A percentile compares a stretch with the other conserved stretches of the same genome.
phyloP scores from a whole-genome alignment of 148 eudicot genomes.

The Salicornia ramosissima region DNA sequence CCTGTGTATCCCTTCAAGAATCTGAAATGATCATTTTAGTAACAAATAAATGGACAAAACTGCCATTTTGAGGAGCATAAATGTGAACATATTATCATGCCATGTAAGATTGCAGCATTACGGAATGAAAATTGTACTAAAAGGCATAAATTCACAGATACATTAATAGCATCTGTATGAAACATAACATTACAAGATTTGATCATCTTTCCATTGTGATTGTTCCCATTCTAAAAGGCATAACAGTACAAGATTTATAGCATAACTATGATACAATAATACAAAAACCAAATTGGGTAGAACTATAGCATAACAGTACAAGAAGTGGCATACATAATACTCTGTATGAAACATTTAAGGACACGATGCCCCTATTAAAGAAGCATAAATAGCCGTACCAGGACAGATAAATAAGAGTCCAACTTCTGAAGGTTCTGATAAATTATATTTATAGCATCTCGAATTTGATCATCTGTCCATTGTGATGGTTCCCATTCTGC shows the following conservation, averaged over 20 bases:
- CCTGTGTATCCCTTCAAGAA: no score
- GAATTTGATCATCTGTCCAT: conserved; percentile 73
- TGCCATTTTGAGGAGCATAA: background rate
- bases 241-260: no score
- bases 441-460: conserved; percentile 60
- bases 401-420: conserved; percentile 55
- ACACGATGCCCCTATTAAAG: background rate
- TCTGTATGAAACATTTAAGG: no score
- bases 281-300: no score
- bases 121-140: background rate
- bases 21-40: background rate
- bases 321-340: no score
- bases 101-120: background rate
- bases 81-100: background rate
- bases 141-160: background rate
- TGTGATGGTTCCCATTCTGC: conserved; percentile 56
- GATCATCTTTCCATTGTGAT: no score
- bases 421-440: conserved; percentile 68
- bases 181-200: no score
- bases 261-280: no score
- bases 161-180: no score
- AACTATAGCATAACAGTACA: no score
- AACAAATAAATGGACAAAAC: background rate
- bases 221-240: no score
- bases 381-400: conserved; percentile 46